phyloP scores from a whole-genome alignment of 2,329 filamentous ascomycete species.

The Cadophora luteo-olivacea region DNA sequence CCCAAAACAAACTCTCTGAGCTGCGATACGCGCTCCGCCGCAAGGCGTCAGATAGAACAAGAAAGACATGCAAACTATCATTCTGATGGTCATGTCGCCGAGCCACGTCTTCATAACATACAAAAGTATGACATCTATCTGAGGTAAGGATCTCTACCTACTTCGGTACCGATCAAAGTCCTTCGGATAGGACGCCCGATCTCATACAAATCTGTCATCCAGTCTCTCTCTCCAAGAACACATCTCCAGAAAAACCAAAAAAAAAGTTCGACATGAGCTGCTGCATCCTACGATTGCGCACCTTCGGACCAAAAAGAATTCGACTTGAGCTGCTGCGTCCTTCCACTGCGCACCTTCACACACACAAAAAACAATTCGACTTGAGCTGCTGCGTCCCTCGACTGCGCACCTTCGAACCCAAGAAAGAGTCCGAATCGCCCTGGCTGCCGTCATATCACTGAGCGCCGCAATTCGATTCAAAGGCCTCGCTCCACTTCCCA shows the following conservation, averaged over 20 bases:
- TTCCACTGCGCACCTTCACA: neutral
- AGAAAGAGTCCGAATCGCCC: neutral
- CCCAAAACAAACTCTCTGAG: conserved; percentile 14
- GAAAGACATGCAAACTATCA: conserved; percentile 12
- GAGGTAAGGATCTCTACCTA: conserved; percentile 8
- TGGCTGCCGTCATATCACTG: neutral
- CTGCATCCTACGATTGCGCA: neutral
- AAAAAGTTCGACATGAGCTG: neutral
- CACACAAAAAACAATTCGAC: neutral
- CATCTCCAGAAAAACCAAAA: neutral
- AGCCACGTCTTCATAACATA: conserved; percentile 5
- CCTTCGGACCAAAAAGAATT: neutral
- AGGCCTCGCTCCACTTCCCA: conserved; percentile 8
- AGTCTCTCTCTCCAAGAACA: conserved; percentile 1
- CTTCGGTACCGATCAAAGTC: conserved; percentile 10
- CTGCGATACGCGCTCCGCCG: conserved; percentile 3
- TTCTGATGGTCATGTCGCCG: neutral
- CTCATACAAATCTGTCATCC: neutral
- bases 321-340: neutral
- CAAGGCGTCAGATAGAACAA: conserved; percentile 14
- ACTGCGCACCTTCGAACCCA: neutral
- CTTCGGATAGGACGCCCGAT: conserved; percentile 12
- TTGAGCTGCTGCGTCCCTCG: neutral
- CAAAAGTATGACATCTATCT: conserved; percentile 4
- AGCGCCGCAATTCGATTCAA: conserved; percentile 7